Percentiles rank a stretch among this genome's conserved stretches.
phyloP scores from a whole-genome alignment of 371 early-diverging fungal genomes.

The Mucor circinelloides region DNA sequence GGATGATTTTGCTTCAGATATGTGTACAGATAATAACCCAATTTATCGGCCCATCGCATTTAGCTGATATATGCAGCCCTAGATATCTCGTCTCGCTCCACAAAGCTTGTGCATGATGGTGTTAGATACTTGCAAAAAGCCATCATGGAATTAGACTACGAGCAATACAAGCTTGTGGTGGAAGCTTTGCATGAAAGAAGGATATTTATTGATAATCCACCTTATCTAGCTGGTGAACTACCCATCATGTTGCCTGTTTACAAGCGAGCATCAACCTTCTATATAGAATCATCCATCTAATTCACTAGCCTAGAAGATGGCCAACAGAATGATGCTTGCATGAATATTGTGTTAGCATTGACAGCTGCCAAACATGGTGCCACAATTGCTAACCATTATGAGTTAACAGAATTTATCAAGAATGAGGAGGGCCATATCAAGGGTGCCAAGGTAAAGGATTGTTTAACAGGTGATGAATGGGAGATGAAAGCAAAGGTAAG shows the following conservation, averaged over 20 bases:
- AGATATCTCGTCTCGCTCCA: conserved; percentile 95
- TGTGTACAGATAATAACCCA: no score
- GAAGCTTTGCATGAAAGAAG: conserved; percentile 98
- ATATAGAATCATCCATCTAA: background rate
- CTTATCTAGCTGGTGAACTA: conserved; percentile 92
- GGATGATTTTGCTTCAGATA: conserved; percentile 95
- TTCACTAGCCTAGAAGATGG: conserved; percentile 60
- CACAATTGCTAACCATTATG: conserved; percentile 93
- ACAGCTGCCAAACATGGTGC: conserved; percentile 97
- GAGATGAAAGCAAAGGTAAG: conserved; percentile 74
- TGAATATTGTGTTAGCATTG: conserved; percentile 95
- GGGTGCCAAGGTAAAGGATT: conserved; percentile 90
- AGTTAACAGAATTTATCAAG: conserved; percentile 87
- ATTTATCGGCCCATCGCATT: no score
- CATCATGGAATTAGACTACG: conserved; percentile 91
- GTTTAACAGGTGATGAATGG: conserved; percentile 89
- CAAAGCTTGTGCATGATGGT: conserved; percentile 99
- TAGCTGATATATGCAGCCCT: no score
- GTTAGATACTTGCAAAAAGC: conserved; percentile 99
- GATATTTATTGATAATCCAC: conserved; percentile 93
- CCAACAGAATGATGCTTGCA: conserved; percentile 97
- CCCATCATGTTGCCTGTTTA: conserved; percentile 97
- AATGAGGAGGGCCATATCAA: conserved; percentile 66
- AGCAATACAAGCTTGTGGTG: conserved; percentile 95
- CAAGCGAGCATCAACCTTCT: conserved; percentile 54